Conservation (phyloP, 2,329 filamentous ascomycete species). For the Phialophora expanda region DNA sequence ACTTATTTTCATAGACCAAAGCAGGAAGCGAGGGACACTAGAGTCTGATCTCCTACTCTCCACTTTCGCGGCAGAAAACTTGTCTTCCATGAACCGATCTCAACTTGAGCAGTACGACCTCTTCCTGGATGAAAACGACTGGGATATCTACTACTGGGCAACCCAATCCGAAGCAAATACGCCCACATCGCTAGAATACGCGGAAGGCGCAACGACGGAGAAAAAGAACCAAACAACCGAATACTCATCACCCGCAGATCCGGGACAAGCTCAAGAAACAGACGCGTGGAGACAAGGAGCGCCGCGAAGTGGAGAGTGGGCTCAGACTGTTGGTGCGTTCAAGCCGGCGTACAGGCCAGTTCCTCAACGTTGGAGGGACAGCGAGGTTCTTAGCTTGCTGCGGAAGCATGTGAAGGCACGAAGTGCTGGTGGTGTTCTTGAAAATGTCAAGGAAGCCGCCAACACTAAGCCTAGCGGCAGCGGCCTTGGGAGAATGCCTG, state of each 20-base stretch:
- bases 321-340: constrained; percentile 92
- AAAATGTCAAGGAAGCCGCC: constrained; percentile 37
- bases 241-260: constrained; percentile 37
- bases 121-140: constrained; percentile 98
- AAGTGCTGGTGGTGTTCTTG: constrained; percentile 64
- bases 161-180: constrained; percentile 73
- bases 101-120: constrained; percentile 85
- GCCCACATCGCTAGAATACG: constrained; percentile 62
- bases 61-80: constrained; percentile 84
- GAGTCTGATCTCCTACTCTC: constrained; percentile 95
- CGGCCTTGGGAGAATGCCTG: constrained; percentile 56
- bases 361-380: constrained; percentile 81
- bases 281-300: constrained; percentile 59
- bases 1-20: constrained; percentile 68
- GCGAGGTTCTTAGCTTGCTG: constrained; percentile 76
- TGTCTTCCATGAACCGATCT: constrained; percentile 71
- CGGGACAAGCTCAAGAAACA: constrained; percentile 48
- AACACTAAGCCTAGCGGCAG: constrained; percentile 36
- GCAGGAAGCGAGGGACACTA: constrained; percentile 91
- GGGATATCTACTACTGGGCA: constrained; percentile 99
- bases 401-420: constrained; percentile 77
- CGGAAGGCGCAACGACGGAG: constrained; percentile 54
- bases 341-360: constrained; percentile 92
- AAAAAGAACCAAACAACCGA: constrained; percentile 28
- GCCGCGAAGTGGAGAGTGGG: constrained; percentile 79